Base-by-base conservation (phyloP, 495 filamentous ascomycete species). In the Hypoxylon rickii region DNA sequence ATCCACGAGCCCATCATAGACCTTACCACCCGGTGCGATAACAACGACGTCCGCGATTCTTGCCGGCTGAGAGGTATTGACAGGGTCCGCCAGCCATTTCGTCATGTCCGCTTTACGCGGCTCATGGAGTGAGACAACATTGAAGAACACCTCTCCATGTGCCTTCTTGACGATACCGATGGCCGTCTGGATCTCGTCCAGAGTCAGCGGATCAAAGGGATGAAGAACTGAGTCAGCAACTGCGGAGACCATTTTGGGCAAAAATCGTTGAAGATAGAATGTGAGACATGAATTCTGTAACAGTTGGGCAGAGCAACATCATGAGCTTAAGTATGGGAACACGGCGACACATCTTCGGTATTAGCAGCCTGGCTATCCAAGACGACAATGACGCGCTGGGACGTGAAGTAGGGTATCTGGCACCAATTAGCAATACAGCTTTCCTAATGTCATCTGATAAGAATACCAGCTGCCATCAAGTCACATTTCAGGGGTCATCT, bases 91-190 rank as follows among this genome's bases (percentile, higher is more conserved):
- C 1, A 96, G 68, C 90, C 92, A 97, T 43, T 81, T 83, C 64
- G 86, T 76, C 90, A 96, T 95, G 65, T 92, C 85, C 21, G 79
- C 84, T 79, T 96, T 96, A 58, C 84, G 85, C 12, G 92, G 92
- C 76, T 96, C 93, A 41, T 83, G 89, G 7, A 96, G 74, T n/a
- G 89, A 87, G 45, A 96, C 85, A 3, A 91, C 89, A 76, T 97
- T 96, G 82, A 92, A 96, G 67, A 83, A 83, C 37, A 96, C 79
- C 21, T 78, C 65, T 44, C 83, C 86, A 73, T 96, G 77, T 49
- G 87, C 83, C 55, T 86, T 83, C 33, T 84, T 84, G 49, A 96
- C 75, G 31, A 91, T 74, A 1, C 79, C 68, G 44, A 93, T 87
- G 7, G 84, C 85, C 5, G 79, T 73, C 65, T 90, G 88, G 58